phyloP scores from a whole-genome alignment of 1,284 basidiomycete genomes.

The Apiotrichum siamense region DNA sequence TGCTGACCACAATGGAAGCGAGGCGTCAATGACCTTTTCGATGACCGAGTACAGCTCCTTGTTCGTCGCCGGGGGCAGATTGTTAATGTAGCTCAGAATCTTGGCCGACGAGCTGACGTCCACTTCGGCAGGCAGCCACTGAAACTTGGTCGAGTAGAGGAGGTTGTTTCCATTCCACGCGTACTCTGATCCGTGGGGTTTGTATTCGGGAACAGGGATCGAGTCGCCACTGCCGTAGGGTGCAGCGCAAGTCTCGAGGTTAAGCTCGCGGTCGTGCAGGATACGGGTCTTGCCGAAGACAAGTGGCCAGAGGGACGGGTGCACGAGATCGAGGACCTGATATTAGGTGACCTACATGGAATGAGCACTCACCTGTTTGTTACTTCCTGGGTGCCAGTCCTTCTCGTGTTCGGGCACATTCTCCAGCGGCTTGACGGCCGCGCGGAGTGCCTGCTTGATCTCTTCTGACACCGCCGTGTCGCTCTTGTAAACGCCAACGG shows the following conservation, averaged over 20 bases:
- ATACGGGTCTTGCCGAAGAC: conserved; percentile 14
- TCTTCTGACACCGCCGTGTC: not conserved
- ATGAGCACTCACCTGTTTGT: conserved; percentile 1
- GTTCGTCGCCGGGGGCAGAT: conserved; percentile 4
- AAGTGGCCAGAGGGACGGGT: conserved; percentile 13
- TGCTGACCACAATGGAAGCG: conserved; percentile 4
- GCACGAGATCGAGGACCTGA: conserved; percentile 12
- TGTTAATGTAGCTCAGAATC: conserved; percentile 12
- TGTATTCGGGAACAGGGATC: not conserved
- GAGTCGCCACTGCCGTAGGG: conserved; percentile 2
- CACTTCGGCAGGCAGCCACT: conserved; percentile 16
- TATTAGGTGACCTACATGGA: not conserved
- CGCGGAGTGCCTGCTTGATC: not conserved
- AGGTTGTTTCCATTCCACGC: not conserved
- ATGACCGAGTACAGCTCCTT: conserved; percentile 1
- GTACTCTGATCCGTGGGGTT: too few species aligned
- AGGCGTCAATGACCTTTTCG: conserved; percentile 2
- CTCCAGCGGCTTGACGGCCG: conserved; percentile 3
- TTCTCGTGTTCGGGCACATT: conserved; percentile 3
- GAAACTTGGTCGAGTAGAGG: conserved; percentile 8
- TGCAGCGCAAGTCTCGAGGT: not conserved
- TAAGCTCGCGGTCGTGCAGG: conserved; percentile 1
- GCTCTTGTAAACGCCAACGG: not conserved
- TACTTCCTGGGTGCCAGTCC: conserved; percentile 16
- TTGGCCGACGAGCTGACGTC: not conserved